phyloP scores from a whole-genome alignment of 169 alveolate species.

The Cryptosporidium muris region DNA sequence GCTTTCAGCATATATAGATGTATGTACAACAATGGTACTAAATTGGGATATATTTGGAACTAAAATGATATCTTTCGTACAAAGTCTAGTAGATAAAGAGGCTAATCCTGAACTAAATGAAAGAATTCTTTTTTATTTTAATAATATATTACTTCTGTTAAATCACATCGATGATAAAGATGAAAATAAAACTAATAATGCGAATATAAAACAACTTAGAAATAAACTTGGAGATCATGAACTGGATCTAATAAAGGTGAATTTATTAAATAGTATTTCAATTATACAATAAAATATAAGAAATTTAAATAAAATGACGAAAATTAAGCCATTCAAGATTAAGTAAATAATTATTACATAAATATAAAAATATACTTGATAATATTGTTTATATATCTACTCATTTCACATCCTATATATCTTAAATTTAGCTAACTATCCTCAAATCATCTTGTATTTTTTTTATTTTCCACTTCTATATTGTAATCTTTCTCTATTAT shows the following conservation, averaged over 20 bases:
- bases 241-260: no score
- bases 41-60: constrained; percentile 48
- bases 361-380: no score
- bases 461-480: constrained; percentile 25
- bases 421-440: not conserved
- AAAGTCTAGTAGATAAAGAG: not conserved
- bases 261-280: no score
- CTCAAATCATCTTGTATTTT: constrained; percentile 1
- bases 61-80: not conserved
- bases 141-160: constrained; percentile 29
- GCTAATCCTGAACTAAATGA: constrained; percentile 22
- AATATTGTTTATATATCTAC: not conserved
- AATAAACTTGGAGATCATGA: no score
- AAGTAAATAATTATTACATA: no score
- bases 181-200: not conserved
- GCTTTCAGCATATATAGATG: constrained; percentile 48
- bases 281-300: no score
- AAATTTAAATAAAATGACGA: no score
- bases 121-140: constrained; percentile 40
- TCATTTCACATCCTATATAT: constrained; percentile 21
- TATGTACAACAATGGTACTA: constrained; percentile 26
- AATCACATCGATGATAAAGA: constrained; percentile 6
- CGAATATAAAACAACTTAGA: no score
- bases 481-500: not conserved
- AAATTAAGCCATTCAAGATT: no score